Conservation (phyloP, 2,329 filamentous ascomycete species). For the Orbilia javanica region DNA sequence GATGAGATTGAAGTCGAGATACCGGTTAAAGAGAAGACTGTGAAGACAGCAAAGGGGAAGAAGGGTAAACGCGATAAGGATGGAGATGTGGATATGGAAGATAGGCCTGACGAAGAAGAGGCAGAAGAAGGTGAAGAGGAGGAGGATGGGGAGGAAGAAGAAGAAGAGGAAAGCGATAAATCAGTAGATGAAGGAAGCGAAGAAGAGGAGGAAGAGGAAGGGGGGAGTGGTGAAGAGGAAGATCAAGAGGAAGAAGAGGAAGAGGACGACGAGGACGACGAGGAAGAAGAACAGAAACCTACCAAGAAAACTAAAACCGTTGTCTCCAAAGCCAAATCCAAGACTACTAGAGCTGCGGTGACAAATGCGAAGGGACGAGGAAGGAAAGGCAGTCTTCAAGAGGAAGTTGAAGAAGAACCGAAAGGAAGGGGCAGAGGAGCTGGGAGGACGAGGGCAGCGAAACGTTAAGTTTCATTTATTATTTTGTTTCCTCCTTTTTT, state of each 20-base stretch:
- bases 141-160: slow-evolving; percentile 22
- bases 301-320: slow-evolving; percentile 30
- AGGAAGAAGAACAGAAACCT: slow-evolving; percentile 24
- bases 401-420: slow-evolving; percentile 36
- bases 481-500: not conserved
- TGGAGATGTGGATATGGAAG: slow-evolving; percentile 55
- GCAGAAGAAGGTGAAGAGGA: slow-evolving; percentile 15
- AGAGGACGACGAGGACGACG: slow-evolving; percentile 11
- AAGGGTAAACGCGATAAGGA: slow-evolving; percentile 49
- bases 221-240: slow-evolving; percentile 8
- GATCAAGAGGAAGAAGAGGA: not conserved
- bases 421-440: slow-evolving; percentile 38
- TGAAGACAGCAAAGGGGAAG: not conserved
- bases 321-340: slow-evolving; percentile 31
- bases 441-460: slow-evolving; percentile 41
- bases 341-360: slow-evolving; percentile 45
- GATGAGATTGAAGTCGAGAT: slow-evolving; percentile 10
- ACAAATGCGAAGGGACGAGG: slow-evolving; percentile 34
- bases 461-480: slow-evolving; percentile 12
- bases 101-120: slow-evolving; percentile 38
- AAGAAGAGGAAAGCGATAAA: slow-evolving; percentile 15
- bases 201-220: slow-evolving; percentile 23
- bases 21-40: slow-evolving; percentile 3
- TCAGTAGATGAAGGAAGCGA: slow-evolving; percentile 21
- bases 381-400: slow-evolving; percentile 41